Conservation (phyloP, 2,329 filamentous ascomycete species). For the Phialocephala sp. region DNA sequence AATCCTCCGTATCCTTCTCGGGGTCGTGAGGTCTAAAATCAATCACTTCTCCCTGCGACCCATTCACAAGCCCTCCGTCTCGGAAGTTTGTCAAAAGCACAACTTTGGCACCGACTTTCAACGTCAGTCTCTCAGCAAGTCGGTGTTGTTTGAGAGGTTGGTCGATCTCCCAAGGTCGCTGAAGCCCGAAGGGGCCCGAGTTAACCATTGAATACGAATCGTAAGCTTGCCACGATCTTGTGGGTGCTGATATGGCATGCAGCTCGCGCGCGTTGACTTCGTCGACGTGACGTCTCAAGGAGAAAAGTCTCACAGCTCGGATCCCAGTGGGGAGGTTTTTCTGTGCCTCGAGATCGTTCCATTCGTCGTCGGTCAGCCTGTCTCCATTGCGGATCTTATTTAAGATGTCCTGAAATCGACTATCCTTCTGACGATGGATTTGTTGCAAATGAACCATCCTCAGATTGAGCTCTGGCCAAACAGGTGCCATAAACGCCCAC, state of each 20-base stretch:
- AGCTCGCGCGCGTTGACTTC: constrained; percentile 20
- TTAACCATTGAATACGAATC: constrained; percentile 19
- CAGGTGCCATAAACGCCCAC: constrained; percentile 39
- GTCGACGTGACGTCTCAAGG: constrained; percentile 30
- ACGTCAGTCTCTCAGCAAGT: constrained; percentile 23
- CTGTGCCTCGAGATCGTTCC: constrained; percentile 30
- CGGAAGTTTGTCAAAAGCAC: constrained; percentile 36
- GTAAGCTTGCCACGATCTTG: constrained; percentile 27
- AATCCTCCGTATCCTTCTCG: not conserved
- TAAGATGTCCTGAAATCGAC: constrained; percentile 35
- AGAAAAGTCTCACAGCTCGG: constrained; percentile 37
- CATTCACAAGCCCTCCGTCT: constrained; percentile 38
- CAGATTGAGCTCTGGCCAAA: constrained; percentile 35
- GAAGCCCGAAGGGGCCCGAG: not conserved
- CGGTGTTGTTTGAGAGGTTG: constrained; percentile 31
- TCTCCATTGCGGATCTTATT: constrained; percentile 38
- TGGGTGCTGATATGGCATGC: constrained; percentile 1
- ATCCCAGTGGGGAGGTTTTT: constrained; percentile 27
- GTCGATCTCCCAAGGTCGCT: constrained; percentile 22
- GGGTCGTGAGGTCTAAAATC: constrained; percentile 25
- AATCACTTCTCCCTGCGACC: constrained; percentile 38
- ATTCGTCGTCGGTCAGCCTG: constrained; percentile 29
- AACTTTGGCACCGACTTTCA: constrained; percentile 40
- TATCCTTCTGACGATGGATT: constrained; percentile 40
- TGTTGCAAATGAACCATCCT: constrained; percentile 36